Conservation (phyloP, 2,329 filamentous ascomycete species). For the Westerdykella ornata region DNA sequence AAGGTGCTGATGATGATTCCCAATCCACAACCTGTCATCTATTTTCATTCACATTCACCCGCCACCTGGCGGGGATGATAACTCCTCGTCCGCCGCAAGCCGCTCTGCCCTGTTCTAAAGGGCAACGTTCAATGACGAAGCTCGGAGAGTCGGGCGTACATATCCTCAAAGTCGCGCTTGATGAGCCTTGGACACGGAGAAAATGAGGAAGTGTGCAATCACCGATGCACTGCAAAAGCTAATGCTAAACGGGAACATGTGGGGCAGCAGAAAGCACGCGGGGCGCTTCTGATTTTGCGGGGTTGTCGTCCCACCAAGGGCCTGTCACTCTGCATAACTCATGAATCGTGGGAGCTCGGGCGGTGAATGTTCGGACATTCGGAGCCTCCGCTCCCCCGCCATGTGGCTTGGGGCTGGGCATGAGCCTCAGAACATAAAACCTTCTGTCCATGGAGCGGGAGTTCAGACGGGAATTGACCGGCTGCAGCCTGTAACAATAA, state of each 20-base stretch:
- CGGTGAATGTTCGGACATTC: not conserved
- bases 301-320: too few relatives aligned
- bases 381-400: not conserved
- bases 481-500: not conserved
- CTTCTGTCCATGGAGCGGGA: not conserved
- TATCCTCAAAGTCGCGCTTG: too few relatives aligned
- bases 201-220: not conserved
- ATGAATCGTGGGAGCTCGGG: not conserved
- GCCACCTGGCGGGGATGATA: too few relatives aligned
- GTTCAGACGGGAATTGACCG: not conserved
- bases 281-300: not conserved
- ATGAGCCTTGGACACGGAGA: not conserved
- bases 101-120: too few relatives aligned
- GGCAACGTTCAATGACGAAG: too few relatives aligned
- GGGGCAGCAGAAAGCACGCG: not conserved
- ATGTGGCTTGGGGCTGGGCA: constrained; percentile 1
- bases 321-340: too few relatives aligned
- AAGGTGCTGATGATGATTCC: too few relatives aligned
- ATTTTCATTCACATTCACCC: too few relatives aligned
- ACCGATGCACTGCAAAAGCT: not conserved
- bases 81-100: too few relatives aligned
- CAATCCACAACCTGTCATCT: too few relatives aligned
- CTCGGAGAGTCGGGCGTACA: too few relatives aligned
- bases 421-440: not conserved
- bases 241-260: not conserved